A percentile compares a stretch with the other conserved stretches of the same genome.
These are phyloP conservation scores for Acmispon strigosus DNA, from an alignment of 306 rosid species.

Conservation along the genomic window DNA sequence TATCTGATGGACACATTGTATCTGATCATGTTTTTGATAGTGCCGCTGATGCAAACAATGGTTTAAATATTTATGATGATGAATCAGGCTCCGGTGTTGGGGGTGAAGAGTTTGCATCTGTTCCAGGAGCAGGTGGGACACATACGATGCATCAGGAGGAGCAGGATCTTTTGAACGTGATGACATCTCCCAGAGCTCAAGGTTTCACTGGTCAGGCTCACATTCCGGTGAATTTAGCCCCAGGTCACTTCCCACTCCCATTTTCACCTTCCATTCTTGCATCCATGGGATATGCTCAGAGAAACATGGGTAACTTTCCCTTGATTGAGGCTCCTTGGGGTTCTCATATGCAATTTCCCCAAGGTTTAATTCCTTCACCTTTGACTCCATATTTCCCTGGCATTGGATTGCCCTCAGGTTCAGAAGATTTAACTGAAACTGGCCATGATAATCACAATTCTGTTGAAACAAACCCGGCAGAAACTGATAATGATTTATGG, in stretches of 20 bases:
- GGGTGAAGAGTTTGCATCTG: constrained; percentile 51
- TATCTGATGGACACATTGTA: constrained; percentile 26
- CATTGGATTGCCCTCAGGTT: constrained; percentile 42
- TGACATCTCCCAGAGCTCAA: constrained; percentile 47
- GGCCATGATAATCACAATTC: constrained; percentile 45
- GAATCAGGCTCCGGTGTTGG: constrained; percentile 38
- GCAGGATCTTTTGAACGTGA: constrained; percentile 70
- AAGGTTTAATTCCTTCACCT: constrained; percentile 47
- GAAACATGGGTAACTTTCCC: constrained; percentile 61
- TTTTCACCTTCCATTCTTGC: constrained; percentile 50
- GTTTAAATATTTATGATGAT: constrained; percentile 19
- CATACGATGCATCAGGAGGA: constrained; percentile 74
- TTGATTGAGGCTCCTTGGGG: constrained; percentile 61
- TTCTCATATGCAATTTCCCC: constrained; percentile 51
- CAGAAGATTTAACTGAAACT: constrained; percentile 41
- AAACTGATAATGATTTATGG: constrained; percentile 57
- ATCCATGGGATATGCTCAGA: constrained; percentile 56
- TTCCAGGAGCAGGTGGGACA: constrained; percentile 36
- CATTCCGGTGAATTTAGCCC: constrained; percentile 46
- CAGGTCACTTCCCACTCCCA: constrained; percentile 55
- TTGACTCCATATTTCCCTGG: constrained; percentile 59
- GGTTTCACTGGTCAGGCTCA: constrained; percentile 53
- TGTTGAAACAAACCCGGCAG: constrained; percentile 36
- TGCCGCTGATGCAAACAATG: constrained; percentile 36
- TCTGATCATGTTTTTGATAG: constrained; percentile 33